Evolutionary conservation across 2,329 filamentous ascomycete species (phyloP).

Genomic region (Ophiocordyceps robertsii): DNA sequence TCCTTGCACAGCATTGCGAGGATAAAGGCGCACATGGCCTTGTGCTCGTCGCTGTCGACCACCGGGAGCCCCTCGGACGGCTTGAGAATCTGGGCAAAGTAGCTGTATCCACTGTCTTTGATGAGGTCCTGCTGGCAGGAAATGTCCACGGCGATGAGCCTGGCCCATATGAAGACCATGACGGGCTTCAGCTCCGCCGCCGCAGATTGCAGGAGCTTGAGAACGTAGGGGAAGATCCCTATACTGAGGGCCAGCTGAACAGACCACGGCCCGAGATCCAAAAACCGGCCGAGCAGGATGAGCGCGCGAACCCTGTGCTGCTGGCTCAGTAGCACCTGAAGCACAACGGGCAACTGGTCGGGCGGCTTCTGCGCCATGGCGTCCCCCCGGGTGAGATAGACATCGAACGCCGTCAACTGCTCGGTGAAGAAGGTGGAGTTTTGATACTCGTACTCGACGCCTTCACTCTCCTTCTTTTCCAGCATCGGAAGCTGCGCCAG

Average conservation of each 20-base stretch:
- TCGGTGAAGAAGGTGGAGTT: slow-evolving; percentile 96
- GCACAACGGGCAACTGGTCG: slow-evolving; percentile 88
- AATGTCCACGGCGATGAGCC: slow-evolving; percentile 87
- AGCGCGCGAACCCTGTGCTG: slow-evolving; percentile 84
- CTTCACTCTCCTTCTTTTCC: slow-evolving; percentile 62
- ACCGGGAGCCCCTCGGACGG: slow-evolving; percentile 73
- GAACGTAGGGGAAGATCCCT: slow-evolving; percentile 96
- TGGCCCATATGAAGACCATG: slow-evolving; percentile 99
- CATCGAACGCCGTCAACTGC: slow-evolving; percentile 91
- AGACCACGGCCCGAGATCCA: slow-evolving; percentile 94
- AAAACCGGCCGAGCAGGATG: slow-evolving; percentile 81
- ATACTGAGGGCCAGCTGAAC: slow-evolving; percentile 97
- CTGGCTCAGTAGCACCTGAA: slow-evolving; percentile 91
- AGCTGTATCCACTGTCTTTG: slow-evolving; percentile 94
- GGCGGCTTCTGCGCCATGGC: slow-evolving; percentile 77
- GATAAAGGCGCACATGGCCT: slow-evolving; percentile 98
- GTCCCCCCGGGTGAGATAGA: slow-evolving; percentile 72
- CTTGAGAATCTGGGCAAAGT: slow-evolving; percentile 88
- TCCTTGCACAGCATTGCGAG: slow-evolving; percentile 94
- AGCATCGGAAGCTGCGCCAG: slow-evolving; percentile 78
- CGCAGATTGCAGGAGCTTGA: slow-evolving; percentile 90
- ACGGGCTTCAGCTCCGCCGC: slow-evolving; percentile 91
- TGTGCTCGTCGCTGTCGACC: slow-evolving; percentile 82
- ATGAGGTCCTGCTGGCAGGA: slow-evolving; percentile 87
- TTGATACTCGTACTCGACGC: slow-evolving; percentile 75